Percentiles rank a stretch among this genome's conserved stretches.
Evolutionary conservation across 192 early-diverging fungal genomes (phyloP).

Genomic region (Chytriomyces confervae): DNA sequence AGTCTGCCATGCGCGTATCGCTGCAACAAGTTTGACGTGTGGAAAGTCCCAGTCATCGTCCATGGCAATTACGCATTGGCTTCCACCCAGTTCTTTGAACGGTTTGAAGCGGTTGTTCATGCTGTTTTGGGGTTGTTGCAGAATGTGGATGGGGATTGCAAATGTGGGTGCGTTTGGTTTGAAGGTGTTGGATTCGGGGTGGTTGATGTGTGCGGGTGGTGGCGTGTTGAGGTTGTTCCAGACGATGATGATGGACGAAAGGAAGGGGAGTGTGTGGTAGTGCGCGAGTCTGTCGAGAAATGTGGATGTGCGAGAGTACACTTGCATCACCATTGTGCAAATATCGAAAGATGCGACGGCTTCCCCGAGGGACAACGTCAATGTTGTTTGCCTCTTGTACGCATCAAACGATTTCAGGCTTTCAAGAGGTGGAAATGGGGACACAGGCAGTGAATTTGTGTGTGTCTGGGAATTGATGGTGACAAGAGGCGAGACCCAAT

Average conservation of each 20-base stretch:
- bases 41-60: constrained; percentile 50
- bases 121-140: constrained; percentile 30
- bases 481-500: no score
- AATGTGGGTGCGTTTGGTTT: not conserved
- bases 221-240: constrained; percentile 40
- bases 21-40: constrained; percentile 34
- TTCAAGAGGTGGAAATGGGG: not conserved
- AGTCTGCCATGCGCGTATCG: constrained; percentile 30
- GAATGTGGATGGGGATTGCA: constrained; percentile 32
- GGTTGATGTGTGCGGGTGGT: constrained; percentile 29
- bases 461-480: no score
- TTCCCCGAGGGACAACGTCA: no score
- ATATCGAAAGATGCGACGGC: not conserved
- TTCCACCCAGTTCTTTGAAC: constrained; percentile 14
- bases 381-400: not conserved
- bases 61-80: constrained; percentile 37
- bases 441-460: not conserved
- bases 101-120: constrained; percentile 45
- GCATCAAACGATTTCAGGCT: not conserved
- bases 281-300: constrained; percentile 24
- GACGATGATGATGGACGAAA: constrained; percentile 34
- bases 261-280: constrained; percentile 38
- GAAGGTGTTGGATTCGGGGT: not conserved
- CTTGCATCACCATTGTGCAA: constrained; percentile 35
- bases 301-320: constrained; percentile 24